Evolutionary conservation across 139 green algal species (phyloP).

Genomic region (Edaphochlamys debaryana): DNA sequence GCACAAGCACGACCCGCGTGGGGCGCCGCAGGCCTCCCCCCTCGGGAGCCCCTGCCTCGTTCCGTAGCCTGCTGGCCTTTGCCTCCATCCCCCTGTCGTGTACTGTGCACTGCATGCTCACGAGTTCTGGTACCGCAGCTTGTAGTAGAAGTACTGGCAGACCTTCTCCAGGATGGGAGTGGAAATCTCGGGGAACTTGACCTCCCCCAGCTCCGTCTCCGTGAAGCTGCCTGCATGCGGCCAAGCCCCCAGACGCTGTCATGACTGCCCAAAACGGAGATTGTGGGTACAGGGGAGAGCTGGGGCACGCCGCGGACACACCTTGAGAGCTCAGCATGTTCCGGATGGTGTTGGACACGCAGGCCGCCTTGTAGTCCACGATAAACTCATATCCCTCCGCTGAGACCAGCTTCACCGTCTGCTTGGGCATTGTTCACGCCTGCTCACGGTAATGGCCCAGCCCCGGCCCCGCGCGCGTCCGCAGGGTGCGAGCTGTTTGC

Average conservation of each 20-base stretch:
- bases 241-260: too few relatives aligned
- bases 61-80: too few relatives aligned
- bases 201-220: conserved; percentile 89
- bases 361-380: conserved; percentile 94
- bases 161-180: conserved; percentile 93
- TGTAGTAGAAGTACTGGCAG: conserved; percentile 99
- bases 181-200: conserved; percentile 94
- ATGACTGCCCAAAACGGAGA: too few relatives aligned
- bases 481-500: neutral
- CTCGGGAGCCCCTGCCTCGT: too few relatives aligned
- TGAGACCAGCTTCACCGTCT: conserved; percentile 94
- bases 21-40: too few relatives aligned
- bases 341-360: conserved; percentile 95
- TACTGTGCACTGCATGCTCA: conserved; percentile 37
- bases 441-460: too few relatives aligned
- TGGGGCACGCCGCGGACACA: too few relatives aligned
- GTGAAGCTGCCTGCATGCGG: conserved; percentile 93
- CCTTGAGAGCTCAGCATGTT: conserved; percentile 97
- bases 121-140: conserved; percentile 90
- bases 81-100: too few relatives aligned
- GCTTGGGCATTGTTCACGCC: conserved; percentile 73
- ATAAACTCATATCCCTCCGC: conserved; percentile 97
- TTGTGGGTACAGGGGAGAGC: too few relatives aligned
- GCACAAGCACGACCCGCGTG: too few relatives aligned
- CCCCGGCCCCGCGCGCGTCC: too few relatives aligned